These are phyloP conservation scores for Malus hybrid DNA, from an alignment of 331 rosid species.

Conservation along the genomic window DNA sequence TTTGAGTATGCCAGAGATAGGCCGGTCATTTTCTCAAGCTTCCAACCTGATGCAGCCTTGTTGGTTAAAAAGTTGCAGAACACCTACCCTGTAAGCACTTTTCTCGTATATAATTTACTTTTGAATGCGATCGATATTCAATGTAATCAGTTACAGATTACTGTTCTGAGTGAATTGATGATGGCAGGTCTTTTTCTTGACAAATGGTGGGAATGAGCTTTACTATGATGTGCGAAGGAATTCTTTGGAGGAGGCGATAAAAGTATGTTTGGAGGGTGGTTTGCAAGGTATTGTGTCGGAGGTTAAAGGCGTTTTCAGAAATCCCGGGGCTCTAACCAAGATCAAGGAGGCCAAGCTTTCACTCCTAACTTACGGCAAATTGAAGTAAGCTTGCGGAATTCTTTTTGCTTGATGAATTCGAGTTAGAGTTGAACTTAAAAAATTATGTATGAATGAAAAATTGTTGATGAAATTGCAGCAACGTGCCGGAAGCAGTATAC, in stretches of 20 bases:
- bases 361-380: conserved; percentile 65
- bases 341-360: conserved; percentile 73
- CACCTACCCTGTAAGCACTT: conserved; percentile 32
- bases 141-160: neutral
- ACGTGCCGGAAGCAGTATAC: conserved; percentile 81
- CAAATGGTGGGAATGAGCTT: conserved; percentile 75
- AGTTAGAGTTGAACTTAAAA: neutral
- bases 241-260: conserved; percentile 77
- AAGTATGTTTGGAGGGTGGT: conserved; percentile 72
- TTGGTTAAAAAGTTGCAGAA: conserved; percentile 28
- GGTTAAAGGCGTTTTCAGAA: conserved; percentile 59
- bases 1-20: conserved; percentile 30
- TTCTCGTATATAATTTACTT: too few relatives aligned
- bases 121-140: neutral
- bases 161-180: neutral
- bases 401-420: too few relatives aligned
- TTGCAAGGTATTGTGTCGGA: conserved; percentile 85
- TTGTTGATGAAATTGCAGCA: conserved; percentile 32
- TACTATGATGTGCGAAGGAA: conserved; percentile 74
- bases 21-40: conserved; percentile 38
- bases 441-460: neutral
- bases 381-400: conserved; percentile 46
- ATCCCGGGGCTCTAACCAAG: conserved; percentile 57
- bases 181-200: conserved; percentile 75
- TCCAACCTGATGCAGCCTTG: conserved; percentile 45